phyloP scores from a whole-genome alignment of 2,329 filamentous ascomycete genomes.

The Arachnomyces sp. region DNA sequence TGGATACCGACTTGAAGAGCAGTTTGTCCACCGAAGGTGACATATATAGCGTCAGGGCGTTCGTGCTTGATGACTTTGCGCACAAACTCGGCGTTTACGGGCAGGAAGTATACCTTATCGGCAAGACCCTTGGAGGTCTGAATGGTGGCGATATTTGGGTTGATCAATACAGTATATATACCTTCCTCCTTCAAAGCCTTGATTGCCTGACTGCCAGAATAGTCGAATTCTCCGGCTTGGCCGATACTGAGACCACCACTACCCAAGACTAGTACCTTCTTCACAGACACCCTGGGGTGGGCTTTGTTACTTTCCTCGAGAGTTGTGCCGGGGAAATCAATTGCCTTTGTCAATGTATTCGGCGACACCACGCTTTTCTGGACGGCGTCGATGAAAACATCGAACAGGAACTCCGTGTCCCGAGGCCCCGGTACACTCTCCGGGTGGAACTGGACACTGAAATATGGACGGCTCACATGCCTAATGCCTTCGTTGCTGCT shows the following conservation, averaged over 20 bases:
- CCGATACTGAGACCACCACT: conserved; percentile 95
- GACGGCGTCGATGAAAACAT: conserved; percentile 89
- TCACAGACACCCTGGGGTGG: conserved; percentile 73
- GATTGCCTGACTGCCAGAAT: conserved; percentile 96
- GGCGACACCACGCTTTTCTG: conserved; percentile 61
- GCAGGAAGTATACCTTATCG: conserved; percentile 98
- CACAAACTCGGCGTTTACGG: conserved; percentile 93
- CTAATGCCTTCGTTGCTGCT: conserved; percentile 97
- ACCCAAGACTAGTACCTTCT: conserved; percentile 91
- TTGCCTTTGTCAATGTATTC: conserved; percentile 61
- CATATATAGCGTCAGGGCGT: conserved; percentile 91
- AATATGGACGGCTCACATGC: conserved; percentile 77
- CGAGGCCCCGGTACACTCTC: conserved; percentile 92
- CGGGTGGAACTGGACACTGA: conserved; percentile 99
- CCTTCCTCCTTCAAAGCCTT: conserved; percentile 97
- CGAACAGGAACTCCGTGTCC: conserved; percentile 94
- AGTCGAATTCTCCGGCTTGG: conserved; percentile 97
- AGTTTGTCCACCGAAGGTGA: conserved; percentile 95
- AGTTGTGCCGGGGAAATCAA: conserved; percentile 80
- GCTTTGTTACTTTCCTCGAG: conserved; percentile 68
- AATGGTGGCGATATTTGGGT: conserved; percentile 97
- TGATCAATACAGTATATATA: conserved; percentile 96
- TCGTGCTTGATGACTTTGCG: conserved; percentile 96
- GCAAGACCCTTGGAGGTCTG: conserved; percentile 96
- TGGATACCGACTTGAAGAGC: conserved; percentile 95